Evolutionary conservation across 192 early-diverging fungal genomes (phyloP), one percentile per base, ranked within the genome.

Genomic region (Coemansia sp.): DNA sequence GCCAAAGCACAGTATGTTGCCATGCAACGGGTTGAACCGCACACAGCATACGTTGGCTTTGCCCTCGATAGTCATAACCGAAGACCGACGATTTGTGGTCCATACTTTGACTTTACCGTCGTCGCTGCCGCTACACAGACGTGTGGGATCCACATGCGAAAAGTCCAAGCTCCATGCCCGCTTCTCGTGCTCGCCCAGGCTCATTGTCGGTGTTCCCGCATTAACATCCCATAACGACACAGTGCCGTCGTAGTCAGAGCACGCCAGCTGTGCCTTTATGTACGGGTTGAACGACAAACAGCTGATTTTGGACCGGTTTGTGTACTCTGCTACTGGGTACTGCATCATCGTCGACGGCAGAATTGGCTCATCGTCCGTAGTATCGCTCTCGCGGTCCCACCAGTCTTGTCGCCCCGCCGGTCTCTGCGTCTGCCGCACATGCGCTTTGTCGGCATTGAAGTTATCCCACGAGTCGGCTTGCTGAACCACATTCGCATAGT

Each of bases 101-200:
- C 96, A 98, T 52, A 98, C 87, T 73, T 93, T 93, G 52, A 94
- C 96, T 59, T 90, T 92, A 6, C 90, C 76, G 65, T 98, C 96
- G 66, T 98, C 96, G 74, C 96, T 94, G 27, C 92, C 93, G 68
- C 90, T 92, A 45, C 90, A 92, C 59, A 96, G 69, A 2, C 86
- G 79, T 23, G 84, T 89, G 12, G 94, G 94, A 63, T 97, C 90
- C 12, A 80, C 83, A 8, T 75, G 67, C 53, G 85, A 87, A 69
- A 92, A 96, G 69, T 97, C 94, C 6, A 97, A 90, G 53, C 93
- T 91, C 94, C 94, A 98, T 9, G 89, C 87, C 3, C 96, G 86
- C 77, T 92, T 91, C 65, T 95, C 92, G 71, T 98, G 96, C 68
- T 98, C 96, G 57, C 92, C 86, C 79, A 91, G 90, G 6, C 74